Percentiles rank a stretch among this genome's conserved stretches.
phyloP scores from a whole-genome alignment of 176 grass and related monocot species.

The Phoenix dactylifera region DNA sequence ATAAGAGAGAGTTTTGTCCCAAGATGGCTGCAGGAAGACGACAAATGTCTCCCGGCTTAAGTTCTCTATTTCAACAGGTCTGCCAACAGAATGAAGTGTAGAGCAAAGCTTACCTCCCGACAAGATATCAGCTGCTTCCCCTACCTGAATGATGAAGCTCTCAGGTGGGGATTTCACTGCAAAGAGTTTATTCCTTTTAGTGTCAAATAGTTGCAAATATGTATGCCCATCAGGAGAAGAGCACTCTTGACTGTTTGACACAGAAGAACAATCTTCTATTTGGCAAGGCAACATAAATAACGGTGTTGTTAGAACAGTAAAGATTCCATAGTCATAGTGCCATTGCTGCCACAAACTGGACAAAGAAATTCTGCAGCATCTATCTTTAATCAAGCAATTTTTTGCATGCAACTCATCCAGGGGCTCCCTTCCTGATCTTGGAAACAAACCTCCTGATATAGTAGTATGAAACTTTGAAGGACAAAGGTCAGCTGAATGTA shows the following conservation, averaged over 20 bases:
- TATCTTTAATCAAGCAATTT: background rate
- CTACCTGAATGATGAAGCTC: conserved; percentile 78
- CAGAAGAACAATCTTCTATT: conserved; percentile 19
- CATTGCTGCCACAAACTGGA: conserved; percentile 83
- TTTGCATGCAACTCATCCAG: background rate
- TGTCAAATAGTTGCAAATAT: conserved; percentile 57
- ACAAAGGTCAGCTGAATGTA: background rate
- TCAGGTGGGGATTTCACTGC: conserved; percentile 50
- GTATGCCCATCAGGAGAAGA: conserved; percentile 40
- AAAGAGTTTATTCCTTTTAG: conserved; percentile 41
- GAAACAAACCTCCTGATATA: background rate
- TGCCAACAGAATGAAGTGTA: conserved; percentile 68
- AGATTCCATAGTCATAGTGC: conserved; percentile 88
- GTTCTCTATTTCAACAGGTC: conserved; percentile 27
- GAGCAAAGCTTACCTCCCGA: conserved; percentile 66
- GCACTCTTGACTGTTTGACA: conserved; percentile 25
- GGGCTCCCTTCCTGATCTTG: background rate
- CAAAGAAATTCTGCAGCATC: conserved; percentile 1
- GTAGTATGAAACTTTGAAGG: background rate
- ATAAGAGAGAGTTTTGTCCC: conserved; percentile 54
- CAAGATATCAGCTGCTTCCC: conserved; percentile 69
- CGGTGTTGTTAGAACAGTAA: conserved; percentile 73
- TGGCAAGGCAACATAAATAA: conserved; percentile 37
- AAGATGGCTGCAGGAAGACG: conserved; percentile 78
- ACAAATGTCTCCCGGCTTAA: conserved; percentile 80